Evolutionary conservation across 1,284 basidiomycete species (phyloP), one percentile per base, ranked within the genome.

Genomic region (Mycena citricolor): DNA sequence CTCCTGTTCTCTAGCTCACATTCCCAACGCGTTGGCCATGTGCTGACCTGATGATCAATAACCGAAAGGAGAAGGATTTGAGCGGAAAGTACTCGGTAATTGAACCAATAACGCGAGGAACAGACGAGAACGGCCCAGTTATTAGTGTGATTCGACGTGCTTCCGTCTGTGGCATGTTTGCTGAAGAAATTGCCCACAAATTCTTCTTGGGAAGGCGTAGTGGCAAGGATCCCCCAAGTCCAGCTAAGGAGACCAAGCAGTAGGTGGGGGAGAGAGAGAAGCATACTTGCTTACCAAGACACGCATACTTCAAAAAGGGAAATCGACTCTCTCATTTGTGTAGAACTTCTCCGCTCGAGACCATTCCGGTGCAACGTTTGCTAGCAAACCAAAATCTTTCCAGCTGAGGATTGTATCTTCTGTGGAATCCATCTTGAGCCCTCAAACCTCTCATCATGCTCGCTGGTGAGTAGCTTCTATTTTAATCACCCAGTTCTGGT

Each of bases 91-190:
- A 95, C 94, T 30, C 95, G 74, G 61, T 99, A 99, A 64, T 99
- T 99, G 76, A 99, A 98, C 94, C 94, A 97, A 62, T 94, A 97
- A 49, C 94, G 69, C 5, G 92, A 95, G 1, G 97, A 78, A 59
- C 90, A 94, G 2, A 98, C 94, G 19, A 99, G 73, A 1, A 99
- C 94, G 0, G 95, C 95, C 95, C 95, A 99, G 64, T 99, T 99
- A 62, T 98, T 99, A 2, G 95, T 94, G 59, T 95, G 92, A 5
- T 70, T 69, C 0, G 79, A 81, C 32, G 54, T 58, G 16, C 55
- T 58, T 10, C 46, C 46, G 5, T 44, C 42, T 10, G 49, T 46
- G 21, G 51, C 56, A 57, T 63, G 57, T 23, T 61, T 58, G 5
- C 52, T 52, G 47, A 70, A 69, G 53, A 71, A 71, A n/a, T 66